phyloP scores from a whole-genome alignment of 352 stramenopile genomes.

The Peronospora destructor region DNA sequence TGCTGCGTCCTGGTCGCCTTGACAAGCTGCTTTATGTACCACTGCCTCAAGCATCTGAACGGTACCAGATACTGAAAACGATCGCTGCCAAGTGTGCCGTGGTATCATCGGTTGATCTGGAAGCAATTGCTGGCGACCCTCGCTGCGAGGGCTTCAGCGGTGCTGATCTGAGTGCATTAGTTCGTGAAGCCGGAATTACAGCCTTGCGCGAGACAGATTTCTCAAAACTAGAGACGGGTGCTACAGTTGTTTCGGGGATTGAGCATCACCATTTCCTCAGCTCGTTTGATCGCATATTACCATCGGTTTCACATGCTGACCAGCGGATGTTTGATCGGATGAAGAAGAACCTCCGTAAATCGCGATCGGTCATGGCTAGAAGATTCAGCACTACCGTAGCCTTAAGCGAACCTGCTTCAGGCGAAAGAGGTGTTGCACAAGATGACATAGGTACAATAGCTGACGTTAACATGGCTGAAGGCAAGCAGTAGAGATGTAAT shows the following conservation, averaged over 20 bases:
- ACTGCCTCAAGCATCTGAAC: conserved; percentile 79
- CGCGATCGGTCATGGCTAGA: conserved; percentile 33
- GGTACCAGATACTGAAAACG: conserved; percentile 89
- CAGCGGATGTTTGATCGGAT: conserved; percentile 86
- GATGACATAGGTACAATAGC: conserved; percentile 1
- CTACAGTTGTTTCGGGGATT: conserved; percentile 46
- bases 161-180: conserved; percentile 94
- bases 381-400: conserved; percentile 1
- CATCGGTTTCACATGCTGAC: conserved; percentile 74
- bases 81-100: conserved; percentile 70
- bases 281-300: conserved; percentile 79
- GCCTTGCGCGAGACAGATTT: conserved; percentile 80
- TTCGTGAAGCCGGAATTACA: conserved; percentile 94
- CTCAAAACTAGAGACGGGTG: conserved; percentile 22
- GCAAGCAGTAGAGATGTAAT: neutral
- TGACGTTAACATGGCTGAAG: conserved; percentile 9
- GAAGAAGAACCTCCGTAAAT: conserved; percentile 82
- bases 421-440: conserved; percentile 1
- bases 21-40: conserved; percentile 99
- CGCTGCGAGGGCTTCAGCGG: conserved; percentile 94
- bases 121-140: conserved; percentile 83
- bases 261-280: conserved; percentile 56
- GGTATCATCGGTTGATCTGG: conserved; percentile 77
- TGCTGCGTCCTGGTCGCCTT: conserved; percentile 96
- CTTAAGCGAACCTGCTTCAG: neutral